These are phyloP conservation scores for Chlamydomonas eustigma DNA, from an alignment of 139 green algal genomes.

Conservation along the genomic window DNA sequence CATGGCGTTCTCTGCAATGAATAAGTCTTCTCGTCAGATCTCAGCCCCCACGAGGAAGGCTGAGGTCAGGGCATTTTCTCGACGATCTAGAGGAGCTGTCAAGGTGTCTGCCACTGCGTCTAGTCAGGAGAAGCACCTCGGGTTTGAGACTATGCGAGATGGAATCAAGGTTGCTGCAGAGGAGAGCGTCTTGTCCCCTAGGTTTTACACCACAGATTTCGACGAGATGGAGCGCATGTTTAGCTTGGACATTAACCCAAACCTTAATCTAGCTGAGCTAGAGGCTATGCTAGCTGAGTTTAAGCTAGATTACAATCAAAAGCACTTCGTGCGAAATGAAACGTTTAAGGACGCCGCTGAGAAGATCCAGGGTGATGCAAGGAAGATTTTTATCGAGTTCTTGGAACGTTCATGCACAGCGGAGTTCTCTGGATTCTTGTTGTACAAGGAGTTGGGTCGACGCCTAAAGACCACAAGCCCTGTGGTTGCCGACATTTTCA, in stretches of 20 bases:
- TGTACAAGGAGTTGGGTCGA: constrained; percentile 99
- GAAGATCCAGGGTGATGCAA: constrained; percentile 70
- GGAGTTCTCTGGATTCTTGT: constrained; percentile 98
- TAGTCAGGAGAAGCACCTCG: constrained; percentile 14
- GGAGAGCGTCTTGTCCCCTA: constrained; percentile 89
- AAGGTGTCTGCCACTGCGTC: neutral
- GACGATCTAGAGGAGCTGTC: neutral
- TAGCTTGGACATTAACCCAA: constrained; percentile 87
- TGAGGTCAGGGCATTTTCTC: neutral
- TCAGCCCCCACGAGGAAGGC: neutral
- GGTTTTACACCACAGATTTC: constrained; percentile 92
- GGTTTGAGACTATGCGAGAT: constrained; percentile 27
- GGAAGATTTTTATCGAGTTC: constrained; percentile 75
- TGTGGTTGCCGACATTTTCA: constrained; percentile 87
- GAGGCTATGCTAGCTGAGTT: constrained; percentile 90
- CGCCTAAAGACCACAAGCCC: constrained; percentile 94
- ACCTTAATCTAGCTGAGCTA: constrained; percentile 88
- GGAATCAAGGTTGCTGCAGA: constrained; percentile 50
- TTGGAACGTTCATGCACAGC: constrained; percentile 98
- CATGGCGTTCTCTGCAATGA: neutral
- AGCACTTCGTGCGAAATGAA: constrained; percentile 97
- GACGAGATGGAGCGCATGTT: constrained; percentile 99
- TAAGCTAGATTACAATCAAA: constrained; percentile 97
- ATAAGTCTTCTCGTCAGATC: neutral
- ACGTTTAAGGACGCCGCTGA: constrained; percentile 88